A percentile compares a stretch with the other conserved stretches of the same genome.
phyloP scores from a whole-genome alignment of 106 monocot genomes.

The Gastrodia elata region DNA sequence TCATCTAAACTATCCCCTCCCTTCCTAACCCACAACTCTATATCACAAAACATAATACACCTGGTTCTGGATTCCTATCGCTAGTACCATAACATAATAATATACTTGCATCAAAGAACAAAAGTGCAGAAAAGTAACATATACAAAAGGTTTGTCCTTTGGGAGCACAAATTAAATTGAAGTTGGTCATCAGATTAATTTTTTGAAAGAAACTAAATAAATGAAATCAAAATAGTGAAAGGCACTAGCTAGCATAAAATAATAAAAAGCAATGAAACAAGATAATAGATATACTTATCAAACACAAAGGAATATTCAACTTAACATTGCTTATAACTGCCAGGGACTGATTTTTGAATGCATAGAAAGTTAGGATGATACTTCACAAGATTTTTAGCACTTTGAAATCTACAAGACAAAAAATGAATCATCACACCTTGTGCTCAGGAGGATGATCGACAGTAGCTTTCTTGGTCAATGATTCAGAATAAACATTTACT shows the following conservation, averaged over 20 bases:
- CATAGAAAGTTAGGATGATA: not conserved
- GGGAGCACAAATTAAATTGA: not conserved
- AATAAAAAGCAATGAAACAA: not conserved
- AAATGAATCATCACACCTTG: slow-evolving; percentile 34
- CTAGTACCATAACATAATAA: not conserved
- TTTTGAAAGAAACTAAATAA: not conserved
- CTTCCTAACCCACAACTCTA: no score
- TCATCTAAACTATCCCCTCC: no score
- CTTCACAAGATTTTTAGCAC: not conserved
- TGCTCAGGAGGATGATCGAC: slow-evolving; percentile 40
- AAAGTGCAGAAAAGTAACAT: no score
- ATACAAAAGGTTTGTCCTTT: no score
- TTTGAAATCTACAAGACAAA: slow-evolving; percentile 2
- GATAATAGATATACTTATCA: not conserved
- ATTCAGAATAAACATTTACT: slow-evolving; percentile 25
- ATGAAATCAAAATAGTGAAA: not conserved
- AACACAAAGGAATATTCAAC: not conserved
- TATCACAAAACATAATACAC: not conserved
- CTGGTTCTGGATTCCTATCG: not conserved
- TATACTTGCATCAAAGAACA: no score
- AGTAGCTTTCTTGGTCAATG: slow-evolving; percentile 25
- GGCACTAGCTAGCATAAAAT: not conserved
- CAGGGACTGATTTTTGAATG: not conserved
- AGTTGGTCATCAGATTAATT: not conserved
- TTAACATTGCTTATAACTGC: not conserved